phyloP scores from a whole-genome alignment of 148 eudicot genomes.

The Amaranthus palmeri region DNA sequence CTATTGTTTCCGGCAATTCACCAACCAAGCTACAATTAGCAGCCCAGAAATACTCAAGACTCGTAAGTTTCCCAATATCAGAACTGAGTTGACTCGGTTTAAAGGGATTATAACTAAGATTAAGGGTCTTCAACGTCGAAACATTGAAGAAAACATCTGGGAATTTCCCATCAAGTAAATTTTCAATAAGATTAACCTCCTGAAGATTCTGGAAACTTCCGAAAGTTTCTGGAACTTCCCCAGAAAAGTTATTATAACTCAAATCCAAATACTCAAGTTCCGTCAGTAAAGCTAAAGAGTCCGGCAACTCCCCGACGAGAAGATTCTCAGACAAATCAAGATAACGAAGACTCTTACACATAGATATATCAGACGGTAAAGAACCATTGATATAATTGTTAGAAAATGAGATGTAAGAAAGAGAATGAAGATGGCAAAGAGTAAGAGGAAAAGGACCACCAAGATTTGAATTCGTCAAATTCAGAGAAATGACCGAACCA shows the following conservation, averaged over 20 bases:
- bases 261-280: conserved; percentile 46
- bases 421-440: conserved; percentile 46
- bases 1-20: conserved; percentile 57
- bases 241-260: conserved; percentile 67
- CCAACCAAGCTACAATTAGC: conserved; percentile 45
- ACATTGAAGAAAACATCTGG: conserved; percentile 50
- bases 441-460: conserved; percentile 60
- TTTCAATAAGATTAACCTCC: conserved; percentile 41
- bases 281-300: conserved; percentile 25
- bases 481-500: conserved; percentile 41
- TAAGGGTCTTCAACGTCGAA: conserved; percentile 50
- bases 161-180: conserved; percentile 56
- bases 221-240: conserved; percentile 55
- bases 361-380: conserved; percentile 32
- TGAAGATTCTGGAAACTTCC: conserved; percentile 50
- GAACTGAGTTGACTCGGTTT: conserved; percentile 48
- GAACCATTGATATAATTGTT: conserved; percentile 57
- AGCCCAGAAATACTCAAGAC: conserved; percentile 61
- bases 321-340: conserved; percentile 52
- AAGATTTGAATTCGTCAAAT: conserved; percentile 44
- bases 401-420: conserved; percentile 37
- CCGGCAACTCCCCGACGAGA: conserved; percentile 46
- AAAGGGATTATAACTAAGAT: conserved; percentile 66
- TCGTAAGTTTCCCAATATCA: conserved; percentile 48
- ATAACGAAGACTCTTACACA: conserved; percentile 35